phyloP scores from a whole-genome alignment of 441 rosid genomes.

The Erysimum cheiri region DNA sequence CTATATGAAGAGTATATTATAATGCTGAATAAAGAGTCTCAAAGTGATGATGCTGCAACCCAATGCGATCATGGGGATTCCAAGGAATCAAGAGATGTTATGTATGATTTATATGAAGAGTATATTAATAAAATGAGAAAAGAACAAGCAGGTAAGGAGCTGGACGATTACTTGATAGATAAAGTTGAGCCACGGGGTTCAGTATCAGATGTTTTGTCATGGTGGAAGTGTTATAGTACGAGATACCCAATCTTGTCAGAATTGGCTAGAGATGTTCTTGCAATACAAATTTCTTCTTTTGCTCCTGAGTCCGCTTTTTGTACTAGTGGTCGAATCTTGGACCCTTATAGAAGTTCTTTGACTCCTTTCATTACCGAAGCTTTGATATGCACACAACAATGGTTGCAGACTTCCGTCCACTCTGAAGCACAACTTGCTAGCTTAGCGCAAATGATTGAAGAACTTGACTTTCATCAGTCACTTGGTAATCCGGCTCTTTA shows the following conservation, averaged over 20 bases:
- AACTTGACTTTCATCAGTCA: not conserved
- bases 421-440: not conserved
- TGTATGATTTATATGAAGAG: not conserved
- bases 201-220: not conserved
- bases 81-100: not conserved
- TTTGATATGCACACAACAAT: not conserved
- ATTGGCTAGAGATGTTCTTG: not conserved
- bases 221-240: not conserved
- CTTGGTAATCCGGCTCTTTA: not conserved
- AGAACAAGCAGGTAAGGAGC: not conserved
- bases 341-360: not conserved
- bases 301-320: not conserved
- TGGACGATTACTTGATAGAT: not conserved
- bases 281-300: not conserved
- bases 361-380: not conserved
- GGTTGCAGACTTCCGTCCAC: not conserved
- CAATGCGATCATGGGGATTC: not conserved
- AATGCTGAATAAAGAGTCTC: not conserved
- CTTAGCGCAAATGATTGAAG: not conserved
- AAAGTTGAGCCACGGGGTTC: not conserved
- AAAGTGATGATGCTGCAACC: not conserved
- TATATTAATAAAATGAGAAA: not conserved
- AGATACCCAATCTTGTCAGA: not conserved
- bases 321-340: not conserved
- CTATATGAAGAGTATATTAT: not conserved